A percentile compares a stretch with the other conserved stretches of the same genome.
Evolutionary conservation across 805 yeast genomes (phyloP).

Genomic region (Teunomyces tritomae): DNA sequence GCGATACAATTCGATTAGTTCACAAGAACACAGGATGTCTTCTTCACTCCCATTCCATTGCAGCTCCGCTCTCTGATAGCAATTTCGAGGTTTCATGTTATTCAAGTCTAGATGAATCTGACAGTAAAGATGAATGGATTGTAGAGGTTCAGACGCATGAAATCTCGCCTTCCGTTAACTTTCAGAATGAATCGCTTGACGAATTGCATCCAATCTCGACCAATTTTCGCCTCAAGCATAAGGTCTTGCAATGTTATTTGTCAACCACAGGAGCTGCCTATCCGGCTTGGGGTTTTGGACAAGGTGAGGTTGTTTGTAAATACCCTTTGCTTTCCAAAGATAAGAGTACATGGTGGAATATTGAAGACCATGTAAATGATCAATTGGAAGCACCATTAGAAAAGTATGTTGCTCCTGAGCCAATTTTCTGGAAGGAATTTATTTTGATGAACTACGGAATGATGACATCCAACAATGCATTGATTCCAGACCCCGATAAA

Average conservation of each 20-base stretch:
- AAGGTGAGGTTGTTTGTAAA: conserved; percentile 76
- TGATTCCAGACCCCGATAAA: conserved; percentile 73
- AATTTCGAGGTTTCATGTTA: conserved; percentile 87
- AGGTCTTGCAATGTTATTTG: conserved; percentile 66
- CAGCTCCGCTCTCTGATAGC: conserved; percentile 67
- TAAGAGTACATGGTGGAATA: conserved; percentile 76
- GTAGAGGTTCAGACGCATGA: conserved; percentile 74
- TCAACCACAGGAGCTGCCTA: conserved; percentile 67
- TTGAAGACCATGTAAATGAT: conserved; percentile 65
- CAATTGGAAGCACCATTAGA: conserved; percentile 33
- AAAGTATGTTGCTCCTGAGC: conserved; percentile 37
- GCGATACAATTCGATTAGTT: conserved; percentile 65
- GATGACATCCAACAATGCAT: conserved; percentile 82
- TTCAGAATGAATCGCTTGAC: conserved; percentile 44
- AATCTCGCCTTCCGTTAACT: conserved; percentile 37
- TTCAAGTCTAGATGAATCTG: conserved; percentile 71
- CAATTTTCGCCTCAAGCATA: conserved; percentile 64
- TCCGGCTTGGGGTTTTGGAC: conserved; percentile 85
- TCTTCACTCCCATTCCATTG: conserved; percentile 77
- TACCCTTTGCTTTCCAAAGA: conserved; percentile 49
- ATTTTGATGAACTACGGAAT: conserved; percentile 71
- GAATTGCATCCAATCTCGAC: conserved; percentile 75
- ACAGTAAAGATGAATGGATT: conserved; percentile 85
- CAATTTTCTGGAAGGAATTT: conserved; percentile 63
- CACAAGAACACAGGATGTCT: conserved; percentile 73